A percentile compares a stretch with the other conserved stretches of the same genome.
Conservation (phyloP, 495 filamentous ascomycete species). For the Cercophora sp. region DNA sequence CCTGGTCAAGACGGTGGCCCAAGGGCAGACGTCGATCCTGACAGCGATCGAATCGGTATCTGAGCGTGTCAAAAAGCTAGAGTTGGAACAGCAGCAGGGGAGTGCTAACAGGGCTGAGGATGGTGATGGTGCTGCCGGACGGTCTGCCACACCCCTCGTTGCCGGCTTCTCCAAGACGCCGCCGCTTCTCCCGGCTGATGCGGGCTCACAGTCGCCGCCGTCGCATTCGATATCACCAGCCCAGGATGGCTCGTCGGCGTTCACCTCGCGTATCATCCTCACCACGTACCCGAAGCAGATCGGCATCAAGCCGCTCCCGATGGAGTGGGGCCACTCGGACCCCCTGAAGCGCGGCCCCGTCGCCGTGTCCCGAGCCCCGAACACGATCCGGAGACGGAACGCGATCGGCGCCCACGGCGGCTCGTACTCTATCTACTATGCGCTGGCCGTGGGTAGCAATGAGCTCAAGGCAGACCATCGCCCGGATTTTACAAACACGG, state of each 20-base stretch:
- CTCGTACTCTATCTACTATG: slow-evolving; percentile 97
- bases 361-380: slow-evolving; percentile 74
- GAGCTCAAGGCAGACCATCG: slow-evolving; percentile 77
- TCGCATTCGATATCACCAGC: slow-evolving; percentile 8
- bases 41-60: slow-evolving; percentile 62
- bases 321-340: slow-evolving; percentile 84
- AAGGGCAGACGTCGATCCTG: slow-evolving; percentile 56
- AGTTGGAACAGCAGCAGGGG: slow-evolving; percentile 13
- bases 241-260: slow-evolving; percentile 21
- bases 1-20: slow-evolving; percentile 48
- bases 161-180: slow-evolving; percentile 21
- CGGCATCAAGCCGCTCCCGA: slow-evolving; percentile 82
- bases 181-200: slow-evolving; percentile 28
- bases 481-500: slow-evolving; percentile 91
- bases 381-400: slow-evolving; percentile 81
- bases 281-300: slow-evolving; percentile 94
- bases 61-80: slow-evolving; percentile 41
- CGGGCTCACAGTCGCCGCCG: slow-evolving; percentile 26
- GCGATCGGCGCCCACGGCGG: slow-evolving; percentile 83
- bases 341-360: slow-evolving; percentile 76
- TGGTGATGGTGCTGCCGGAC: slow-evolving; percentile 1
- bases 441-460: slow-evolving; percentile 86
- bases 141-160: slow-evolving; percentile 19
- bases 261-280: slow-evolving; percentile 41
- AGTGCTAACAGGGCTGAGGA: background rate